Conservation (phyloP, 2,329 filamentous ascomycete genomes). For the Monilinia laxa region DNA sequence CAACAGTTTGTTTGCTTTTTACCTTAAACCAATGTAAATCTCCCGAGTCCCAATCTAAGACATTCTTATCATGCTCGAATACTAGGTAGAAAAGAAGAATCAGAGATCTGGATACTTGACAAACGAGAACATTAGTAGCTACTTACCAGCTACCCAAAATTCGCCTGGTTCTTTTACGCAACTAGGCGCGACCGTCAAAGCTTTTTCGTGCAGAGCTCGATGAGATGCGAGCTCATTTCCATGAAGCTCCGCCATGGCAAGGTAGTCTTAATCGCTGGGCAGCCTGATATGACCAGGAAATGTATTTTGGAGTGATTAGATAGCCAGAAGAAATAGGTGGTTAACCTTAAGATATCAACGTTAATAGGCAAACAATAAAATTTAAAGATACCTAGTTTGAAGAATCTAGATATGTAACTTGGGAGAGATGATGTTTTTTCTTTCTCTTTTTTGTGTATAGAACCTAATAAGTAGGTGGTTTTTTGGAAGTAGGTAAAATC, state of each 20-base stretch:
- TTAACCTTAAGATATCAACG: background rate
- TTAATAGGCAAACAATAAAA: background rate
- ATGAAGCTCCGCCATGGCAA: slow-evolving; percentile 11
- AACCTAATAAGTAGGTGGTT: no score
- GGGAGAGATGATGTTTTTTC: background rate
- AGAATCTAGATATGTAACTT: background rate
- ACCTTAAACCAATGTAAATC: slow-evolving; percentile 23
- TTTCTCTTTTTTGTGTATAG: no score
- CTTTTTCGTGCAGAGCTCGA: slow-evolving; percentile 7
- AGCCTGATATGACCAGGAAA: no score
- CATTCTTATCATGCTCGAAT: background rate
- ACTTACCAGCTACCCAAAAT: slow-evolving; percentile 19
- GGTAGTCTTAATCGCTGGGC: background rate
- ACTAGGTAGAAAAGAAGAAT: background rate
- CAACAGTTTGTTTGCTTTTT: slow-evolving; percentile 21
- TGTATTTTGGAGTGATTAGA: background rate
- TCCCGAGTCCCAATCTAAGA: background rate
- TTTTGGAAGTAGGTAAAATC: no score
- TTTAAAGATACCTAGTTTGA: background rate
- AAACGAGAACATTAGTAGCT: background rate
- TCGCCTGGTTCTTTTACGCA: background rate
- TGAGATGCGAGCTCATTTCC: background rate
- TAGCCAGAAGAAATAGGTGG: background rate
- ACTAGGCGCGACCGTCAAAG: background rate
- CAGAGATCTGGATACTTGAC: background rate